These are phyloP conservation scores for Aspergillus sparsus DNA, from an alignment of 495 filamentous ascomycete genomes.

Conservation along the genomic window DNA sequence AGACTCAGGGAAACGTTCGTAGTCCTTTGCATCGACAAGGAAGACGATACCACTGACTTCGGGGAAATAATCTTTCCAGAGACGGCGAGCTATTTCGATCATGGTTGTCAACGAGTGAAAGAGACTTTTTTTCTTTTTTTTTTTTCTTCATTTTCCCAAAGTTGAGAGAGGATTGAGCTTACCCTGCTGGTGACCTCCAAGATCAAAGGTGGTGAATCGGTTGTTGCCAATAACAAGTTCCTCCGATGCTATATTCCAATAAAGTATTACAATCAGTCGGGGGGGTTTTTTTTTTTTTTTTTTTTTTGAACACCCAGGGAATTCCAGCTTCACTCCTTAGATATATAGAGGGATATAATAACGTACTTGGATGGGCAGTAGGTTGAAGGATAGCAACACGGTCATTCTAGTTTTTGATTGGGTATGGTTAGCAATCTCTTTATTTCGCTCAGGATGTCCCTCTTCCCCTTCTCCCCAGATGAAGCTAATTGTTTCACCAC, in stretches of 20 bases:
- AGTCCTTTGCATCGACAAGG: conserved; percentile 95
- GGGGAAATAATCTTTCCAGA: conserved; percentile 99
- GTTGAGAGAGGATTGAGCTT: conserved; percentile 30
- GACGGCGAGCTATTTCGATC: conserved; percentile 69
- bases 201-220: conserved; percentile 95
- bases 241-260: conserved; percentile 73
- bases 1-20: conserved; percentile 87
- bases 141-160: background rate
- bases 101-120: no score
- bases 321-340: background rate
- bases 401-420: conserved; percentile 66
- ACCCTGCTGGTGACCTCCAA: conserved; percentile 97
- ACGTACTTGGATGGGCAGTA: conserved; percentile 83
- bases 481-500: background rate
- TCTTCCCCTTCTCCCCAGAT: background rate
- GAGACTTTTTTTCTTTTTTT: background rate
- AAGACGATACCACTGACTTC: conserved; percentile 98
- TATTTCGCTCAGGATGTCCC: background rate
- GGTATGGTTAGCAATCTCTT: conserved; percentile 21
- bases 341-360: background rate
- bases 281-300: background rate
- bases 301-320: background rate
- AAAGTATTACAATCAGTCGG: conserved; percentile 5
- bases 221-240: conserved; percentile 96
- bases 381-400: conserved; percentile 91